These are phyloP conservation scores for Aspergillus floridensis DNA, from an alignment of 2,329 filamentous ascomycete genomes.

Conservation along the genomic window DNA sequence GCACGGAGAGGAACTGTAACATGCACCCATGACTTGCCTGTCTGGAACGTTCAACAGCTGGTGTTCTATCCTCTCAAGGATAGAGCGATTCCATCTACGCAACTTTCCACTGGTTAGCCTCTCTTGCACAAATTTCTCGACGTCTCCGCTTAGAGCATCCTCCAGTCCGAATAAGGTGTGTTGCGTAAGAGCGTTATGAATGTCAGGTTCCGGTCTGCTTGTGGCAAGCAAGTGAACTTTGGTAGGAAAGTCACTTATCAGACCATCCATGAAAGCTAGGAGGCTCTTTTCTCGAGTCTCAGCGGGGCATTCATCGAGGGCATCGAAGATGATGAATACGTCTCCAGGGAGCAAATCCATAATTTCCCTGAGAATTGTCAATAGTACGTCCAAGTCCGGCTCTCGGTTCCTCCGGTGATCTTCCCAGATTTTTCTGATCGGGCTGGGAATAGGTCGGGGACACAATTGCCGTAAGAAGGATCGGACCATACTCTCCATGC, in stretches of 20 bases:
- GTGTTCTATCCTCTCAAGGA: not conserved
- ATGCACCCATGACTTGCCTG: not conserved
- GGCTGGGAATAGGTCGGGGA: not conserved
- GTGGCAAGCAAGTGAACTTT: not conserved
- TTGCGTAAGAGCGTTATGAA: not conserved
- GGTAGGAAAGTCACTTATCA: not conserved
- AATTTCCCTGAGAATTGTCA: not conserved
- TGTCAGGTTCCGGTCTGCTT: not conserved
- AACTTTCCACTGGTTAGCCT: not conserved
- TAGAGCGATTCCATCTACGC: not conserved
- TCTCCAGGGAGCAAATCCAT: not conserved
- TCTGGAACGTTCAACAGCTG: not conserved
- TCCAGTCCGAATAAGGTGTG: not conserved
- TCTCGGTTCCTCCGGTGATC: not conserved
- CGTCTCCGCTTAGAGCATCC: not conserved
- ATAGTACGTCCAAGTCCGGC: not conserved
- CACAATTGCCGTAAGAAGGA: not conserved
- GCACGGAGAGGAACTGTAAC: not conserved
- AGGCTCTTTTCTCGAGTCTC: not conserved
- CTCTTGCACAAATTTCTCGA: not conserved
- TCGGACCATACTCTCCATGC: not conserved
- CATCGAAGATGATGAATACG: not conserved
- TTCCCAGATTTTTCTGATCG: not conserved
- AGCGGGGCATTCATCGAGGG: constrained; percentile 1
- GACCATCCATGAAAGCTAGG: not conserved